These are phyloP conservation scores for Cicer yamashitae DNA, from an alignment of 306 rosid genomes.

Conservation along the genomic window DNA sequence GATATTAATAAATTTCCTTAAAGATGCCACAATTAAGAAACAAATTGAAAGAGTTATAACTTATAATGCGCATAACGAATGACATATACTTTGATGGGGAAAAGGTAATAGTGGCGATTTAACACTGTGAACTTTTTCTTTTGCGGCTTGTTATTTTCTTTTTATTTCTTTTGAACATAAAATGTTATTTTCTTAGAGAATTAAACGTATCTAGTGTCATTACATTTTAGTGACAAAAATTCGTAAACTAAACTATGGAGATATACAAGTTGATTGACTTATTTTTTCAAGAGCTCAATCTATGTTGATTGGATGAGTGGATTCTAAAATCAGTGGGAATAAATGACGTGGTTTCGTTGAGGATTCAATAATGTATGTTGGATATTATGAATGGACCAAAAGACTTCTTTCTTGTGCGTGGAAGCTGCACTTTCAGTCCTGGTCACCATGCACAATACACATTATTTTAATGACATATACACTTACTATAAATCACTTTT, in stretches of 20 bases:
- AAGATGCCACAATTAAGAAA: too few relatives aligned
- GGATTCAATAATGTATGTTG: slow-evolving; percentile 40
- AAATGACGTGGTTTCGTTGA: slow-evolving; percentile 24
- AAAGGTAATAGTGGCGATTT: too few relatives aligned
- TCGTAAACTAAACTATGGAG: background rate
- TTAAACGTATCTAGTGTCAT: background rate
- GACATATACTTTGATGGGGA: too few relatives aligned
- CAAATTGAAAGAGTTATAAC: too few relatives aligned
- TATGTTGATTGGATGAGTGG: slow-evolving; percentile 42
- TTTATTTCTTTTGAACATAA: too few relatives aligned
- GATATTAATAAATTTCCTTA: too few relatives aligned
- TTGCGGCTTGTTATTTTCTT: too few relatives aligned
- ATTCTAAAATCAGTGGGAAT: slow-evolving; percentile 46
- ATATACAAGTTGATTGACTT: slow-evolving; percentile 7
- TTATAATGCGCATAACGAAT: too few relatives aligned
- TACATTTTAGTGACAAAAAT: background rate
- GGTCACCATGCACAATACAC: slow-evolving; percentile 41
- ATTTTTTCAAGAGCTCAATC: background rate
- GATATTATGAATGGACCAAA: slow-evolving; percentile 37
- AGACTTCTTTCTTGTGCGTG: slow-evolving; percentile 26
- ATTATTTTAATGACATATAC: slow-evolving; percentile 17
- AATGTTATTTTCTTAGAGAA: background rate
- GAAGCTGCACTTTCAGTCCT: slow-evolving; percentile 39
- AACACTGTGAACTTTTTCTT: too few relatives aligned
- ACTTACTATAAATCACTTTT: slow-evolving; percentile 2